Conservation (phyloP, 148 eudicot genomes). For the Cornus suecica region DNA sequence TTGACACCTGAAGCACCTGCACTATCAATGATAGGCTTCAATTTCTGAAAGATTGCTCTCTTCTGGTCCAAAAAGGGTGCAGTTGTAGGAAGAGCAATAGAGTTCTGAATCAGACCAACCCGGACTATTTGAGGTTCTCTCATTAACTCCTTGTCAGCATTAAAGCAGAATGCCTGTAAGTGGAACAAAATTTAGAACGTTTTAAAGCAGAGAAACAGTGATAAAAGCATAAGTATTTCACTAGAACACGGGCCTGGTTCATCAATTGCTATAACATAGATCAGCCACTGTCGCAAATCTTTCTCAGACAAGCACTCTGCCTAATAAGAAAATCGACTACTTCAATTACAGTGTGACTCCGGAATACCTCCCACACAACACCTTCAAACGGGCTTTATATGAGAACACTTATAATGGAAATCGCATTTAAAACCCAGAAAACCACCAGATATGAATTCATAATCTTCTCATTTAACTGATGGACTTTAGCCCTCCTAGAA, state of each 20-base stretch:
- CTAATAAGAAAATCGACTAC: background rate
- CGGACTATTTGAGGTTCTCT: conserved; percentile 78
- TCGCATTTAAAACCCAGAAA: background rate
- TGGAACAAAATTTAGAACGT: background rate
- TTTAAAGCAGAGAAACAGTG: background rate
- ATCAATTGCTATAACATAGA: background rate
- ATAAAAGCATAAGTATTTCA: background rate
- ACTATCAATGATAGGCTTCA: conserved; percentile 81
- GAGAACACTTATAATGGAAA: background rate
- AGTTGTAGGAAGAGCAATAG: conserved; percentile 75
- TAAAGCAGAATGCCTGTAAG: conserved; percentile 67
- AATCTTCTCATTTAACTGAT: background rate
- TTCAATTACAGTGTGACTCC: background rate
- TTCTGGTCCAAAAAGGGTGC: conserved; percentile 64
- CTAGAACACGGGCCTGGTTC: background rate
- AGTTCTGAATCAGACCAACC: conserved; percentile 87
- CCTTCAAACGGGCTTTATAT: background rate
- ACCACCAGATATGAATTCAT: background rate
- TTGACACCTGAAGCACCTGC: conserved; percentile 97
- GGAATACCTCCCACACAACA: background rate
- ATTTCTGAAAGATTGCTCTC: conserved; percentile 69
- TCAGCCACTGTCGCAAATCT: background rate
- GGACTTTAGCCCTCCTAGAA: background rate
- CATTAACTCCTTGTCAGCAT: conserved; percentile 73
- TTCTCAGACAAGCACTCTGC: background rate